Base-by-base conservation (phyloP, 345 rosid species). In the Dipteronia sinensis region DNA sequence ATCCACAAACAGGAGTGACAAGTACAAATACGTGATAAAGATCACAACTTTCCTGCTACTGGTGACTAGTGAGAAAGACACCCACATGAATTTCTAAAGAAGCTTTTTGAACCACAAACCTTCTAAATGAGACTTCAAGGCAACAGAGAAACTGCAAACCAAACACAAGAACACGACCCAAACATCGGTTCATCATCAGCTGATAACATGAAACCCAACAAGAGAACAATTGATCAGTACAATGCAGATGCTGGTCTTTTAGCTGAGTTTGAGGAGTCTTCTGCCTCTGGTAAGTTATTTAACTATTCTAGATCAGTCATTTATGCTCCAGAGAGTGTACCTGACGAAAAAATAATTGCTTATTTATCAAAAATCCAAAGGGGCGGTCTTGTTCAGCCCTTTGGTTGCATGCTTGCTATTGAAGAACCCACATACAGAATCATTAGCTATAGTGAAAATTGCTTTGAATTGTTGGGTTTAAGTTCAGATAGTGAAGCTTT, bases 311-410 rank as follows among this genome's bases (percentile, higher is more conserved):
- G 80, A 74, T 90, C 92, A 9, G 86, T 92, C 23, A 78, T 85
- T 80, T 71, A 69, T 29, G 86, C 89, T 44, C 92, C 92, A 4
- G 74, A 63, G 16, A 56, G 74, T 67, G 94, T 87, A 0, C 76
- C 96, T 38, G 97, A 88, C 3, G 93, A 90, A 68, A 87, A 91
- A 78, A 89, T 92, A n/a, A 80, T 80, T 62, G 89, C 93, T 75
- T 91, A 90, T 74, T 47, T 94, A 22, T 84, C 90, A 2, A 91
- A 82, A 65, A 94, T 92, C 76, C 97, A 92, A 79, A 82, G 94
- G 83, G 98, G 98, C 56, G 98, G 98, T 46, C 83, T 85, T 38
- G 78, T 90, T 82, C 97, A 94, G 81, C 85, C 97, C 20, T 89
- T 94, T 81, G 96, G 97, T 49, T 94, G 97, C 77, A 77, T 94